Conservation (phyloP, 441 rosid species). For the Brassica balearica region DNA sequence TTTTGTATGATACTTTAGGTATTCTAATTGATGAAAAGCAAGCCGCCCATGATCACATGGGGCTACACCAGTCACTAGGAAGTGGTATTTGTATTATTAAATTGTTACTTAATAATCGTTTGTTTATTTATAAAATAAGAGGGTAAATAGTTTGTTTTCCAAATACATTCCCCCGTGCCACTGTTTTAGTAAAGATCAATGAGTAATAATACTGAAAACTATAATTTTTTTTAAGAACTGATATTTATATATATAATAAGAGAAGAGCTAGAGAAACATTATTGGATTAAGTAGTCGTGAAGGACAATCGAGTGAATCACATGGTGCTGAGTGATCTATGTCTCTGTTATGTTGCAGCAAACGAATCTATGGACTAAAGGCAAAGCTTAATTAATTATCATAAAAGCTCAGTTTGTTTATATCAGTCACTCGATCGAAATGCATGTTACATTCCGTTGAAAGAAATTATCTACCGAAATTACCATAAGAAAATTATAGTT, state of each 20-base stretch:
- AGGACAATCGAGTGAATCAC: conserved; percentile 25
- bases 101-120: background rate
- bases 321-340: conserved; percentile 33
- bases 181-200: conserved; percentile 30
- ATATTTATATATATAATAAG: background rate
- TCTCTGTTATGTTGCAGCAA: conserved; percentile 37
- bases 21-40: background rate
- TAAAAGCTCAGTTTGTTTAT: background rate
- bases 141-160: conserved; percentile 11
- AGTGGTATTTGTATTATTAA: conserved; percentile 26
- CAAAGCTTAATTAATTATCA: conserved; percentile 20
- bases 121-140: background rate
- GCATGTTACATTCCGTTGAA: conserved; percentile 8
- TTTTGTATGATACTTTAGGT: background rate
- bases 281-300: conserved; percentile 11
- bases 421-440: background rate
- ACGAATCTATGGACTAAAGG: conserved; percentile 32
- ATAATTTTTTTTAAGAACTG: too few relatives aligned
- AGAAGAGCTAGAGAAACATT: background rate
- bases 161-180: conserved; percentile 45
- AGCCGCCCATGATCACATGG: conserved; percentile 43
- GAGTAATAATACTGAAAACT: conserved; percentile 24
- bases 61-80: conserved; percentile 28
- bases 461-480: background rate
- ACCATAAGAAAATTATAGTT: background rate